Evolutionary conservation across 163 green algal genomes (phyloP).

Genomic region (Prototheca wickerhamii): DNA sequence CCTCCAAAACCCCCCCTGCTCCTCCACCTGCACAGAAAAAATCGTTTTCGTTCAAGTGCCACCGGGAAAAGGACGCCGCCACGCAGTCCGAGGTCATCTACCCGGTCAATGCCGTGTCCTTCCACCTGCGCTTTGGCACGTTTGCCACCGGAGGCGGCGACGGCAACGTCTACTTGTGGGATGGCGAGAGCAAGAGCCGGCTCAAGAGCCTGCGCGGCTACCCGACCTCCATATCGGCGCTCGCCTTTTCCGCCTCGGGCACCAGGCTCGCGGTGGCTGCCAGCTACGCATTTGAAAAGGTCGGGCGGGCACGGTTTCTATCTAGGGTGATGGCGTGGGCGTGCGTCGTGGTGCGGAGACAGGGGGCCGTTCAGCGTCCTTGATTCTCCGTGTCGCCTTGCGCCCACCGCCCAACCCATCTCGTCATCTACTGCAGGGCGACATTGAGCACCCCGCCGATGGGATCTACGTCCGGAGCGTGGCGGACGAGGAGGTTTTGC

Average conservation of each 20-base stretch:
- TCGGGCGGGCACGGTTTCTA: constrained; percentile 20
- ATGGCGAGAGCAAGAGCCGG: constrained; percentile 85
- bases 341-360: neutral
- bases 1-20: neutral
- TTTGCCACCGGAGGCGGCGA: constrained; percentile 84
- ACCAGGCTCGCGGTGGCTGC: constrained; percentile 67
- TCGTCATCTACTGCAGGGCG: constrained; percentile 16
- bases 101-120: constrained; percentile 84
- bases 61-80: constrained; percentile 59
- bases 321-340: neutral
- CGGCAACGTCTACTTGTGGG: constrained; percentile 82
- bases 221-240: constrained; percentile 65
- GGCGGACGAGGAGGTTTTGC: constrained; percentile 62
- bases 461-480: constrained; percentile 65
- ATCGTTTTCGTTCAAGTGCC: constrained; percentile 95
- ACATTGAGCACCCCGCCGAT: constrained; percentile 46
- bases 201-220: constrained; percentile 50
- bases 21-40: constrained; percentile 8
- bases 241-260: constrained; percentile 70
- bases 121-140: constrained; percentile 59
- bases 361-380: too few relatives aligned
- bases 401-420: too few relatives aligned
- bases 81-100: constrained; percentile 70
- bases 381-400: neutral
- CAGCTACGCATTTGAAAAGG: constrained; percentile 79